Percentiles rank a stretch among this genome's conserved stretches.
These are phyloP conservation scores for Xenoacremonium recifei DNA, from an alignment of 2,329 filamentous ascomycete genomes.

Conservation along the genomic window DNA sequence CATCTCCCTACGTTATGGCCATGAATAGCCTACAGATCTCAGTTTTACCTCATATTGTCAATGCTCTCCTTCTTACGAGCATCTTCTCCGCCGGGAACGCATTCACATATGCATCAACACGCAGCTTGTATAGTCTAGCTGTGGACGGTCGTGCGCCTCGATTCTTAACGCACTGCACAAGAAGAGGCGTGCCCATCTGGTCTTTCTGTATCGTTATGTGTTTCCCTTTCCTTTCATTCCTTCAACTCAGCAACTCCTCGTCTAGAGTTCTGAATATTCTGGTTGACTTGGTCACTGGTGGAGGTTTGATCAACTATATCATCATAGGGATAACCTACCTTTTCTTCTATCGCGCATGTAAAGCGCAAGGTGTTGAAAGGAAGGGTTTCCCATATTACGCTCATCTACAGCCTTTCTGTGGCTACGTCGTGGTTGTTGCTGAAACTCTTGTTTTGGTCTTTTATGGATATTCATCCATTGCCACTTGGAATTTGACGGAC, in stretches of 20 bases:
- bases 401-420: slow-evolving; percentile 58
- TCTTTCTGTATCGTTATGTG: slow-evolving; percentile 53
- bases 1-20: slow-evolving; percentile 63
- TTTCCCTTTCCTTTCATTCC: slow-evolving; percentile 53
- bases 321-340: slow-evolving; percentile 48
- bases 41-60: slow-evolving; percentile 58
- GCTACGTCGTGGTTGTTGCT: slow-evolving; percentile 42
- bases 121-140: slow-evolving; percentile 50
- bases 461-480: slow-evolving; percentile 56
- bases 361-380: slow-evolving; percentile 53
- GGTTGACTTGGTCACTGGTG: slow-evolving; percentile 55
- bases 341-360: slow-evolving; percentile 50
- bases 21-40: slow-evolving; percentile 59
- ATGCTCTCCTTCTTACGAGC: slow-evolving; percentile 47
- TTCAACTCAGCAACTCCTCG: slow-evolving; percentile 48
- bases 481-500: slow-evolving; percentile 45
- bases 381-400: slow-evolving; percentile 55
- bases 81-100: slow-evolving; percentile 49
- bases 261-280: slow-evolving; percentile 53
- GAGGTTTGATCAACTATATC: slow-evolving; percentile 61
- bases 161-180: slow-evolving; percentile 57
- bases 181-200: slow-evolving; percentile 60
- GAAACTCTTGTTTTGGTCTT: slow-evolving; percentile 44
- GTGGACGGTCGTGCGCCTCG: slow-evolving; percentile 47
- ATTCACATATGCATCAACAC: slow-evolving; percentile 51